Conservation (phyloP, 257 asterid genomes). For the Solanum rostratum region DNA sequence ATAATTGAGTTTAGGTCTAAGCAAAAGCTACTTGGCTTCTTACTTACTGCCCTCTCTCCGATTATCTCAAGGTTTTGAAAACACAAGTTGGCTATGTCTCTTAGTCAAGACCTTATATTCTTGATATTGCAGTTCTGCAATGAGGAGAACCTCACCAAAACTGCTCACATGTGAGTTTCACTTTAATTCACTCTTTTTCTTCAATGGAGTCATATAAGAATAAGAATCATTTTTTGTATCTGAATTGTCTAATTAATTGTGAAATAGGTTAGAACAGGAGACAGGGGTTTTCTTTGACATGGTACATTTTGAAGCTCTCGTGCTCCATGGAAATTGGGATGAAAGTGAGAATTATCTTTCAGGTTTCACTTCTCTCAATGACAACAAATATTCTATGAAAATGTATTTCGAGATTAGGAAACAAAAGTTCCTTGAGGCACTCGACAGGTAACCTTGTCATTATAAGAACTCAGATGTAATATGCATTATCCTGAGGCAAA, state of each 20-base stretch:
- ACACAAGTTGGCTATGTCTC: slow-evolving; percentile 19
- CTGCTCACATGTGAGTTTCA: slow-evolving; percentile 55
- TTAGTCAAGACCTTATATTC: slow-evolving; percentile 46
- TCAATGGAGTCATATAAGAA: neutral
- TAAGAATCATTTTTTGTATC: neutral
- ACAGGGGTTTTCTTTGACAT: slow-evolving; percentile 50
- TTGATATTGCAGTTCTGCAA: slow-evolving; percentile 60
- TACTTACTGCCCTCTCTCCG: neutral
- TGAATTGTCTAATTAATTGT: neutral
- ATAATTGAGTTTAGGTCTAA: neutral
- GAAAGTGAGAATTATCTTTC: slow-evolving; percentile 53
- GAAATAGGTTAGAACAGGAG: slow-evolving; percentile 66
- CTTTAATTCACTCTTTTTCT: neutral
- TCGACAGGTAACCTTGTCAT: slow-evolving; percentile 40
- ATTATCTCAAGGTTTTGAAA: neutral
- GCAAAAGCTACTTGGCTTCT: neutral
- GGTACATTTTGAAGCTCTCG: slow-evolving; percentile 44
- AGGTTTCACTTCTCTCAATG: slow-evolving; percentile 35
- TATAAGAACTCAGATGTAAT: neutral
- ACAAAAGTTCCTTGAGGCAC: slow-evolving; percentile 74
- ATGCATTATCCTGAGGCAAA: neutral
- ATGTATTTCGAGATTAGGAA: slow-evolving; percentile 65
- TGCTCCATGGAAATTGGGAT: slow-evolving; percentile 42
- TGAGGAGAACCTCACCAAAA: slow-evolving; percentile 52
- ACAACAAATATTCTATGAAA: slow-evolving; percentile 46